A percentile compares a stretch with the other conserved stretches of the same genome.
Evolutionary conservation across 2,329 filamentous ascomycete species (phyloP).

Genomic region (Clonostachys rhizophaga): DNA sequence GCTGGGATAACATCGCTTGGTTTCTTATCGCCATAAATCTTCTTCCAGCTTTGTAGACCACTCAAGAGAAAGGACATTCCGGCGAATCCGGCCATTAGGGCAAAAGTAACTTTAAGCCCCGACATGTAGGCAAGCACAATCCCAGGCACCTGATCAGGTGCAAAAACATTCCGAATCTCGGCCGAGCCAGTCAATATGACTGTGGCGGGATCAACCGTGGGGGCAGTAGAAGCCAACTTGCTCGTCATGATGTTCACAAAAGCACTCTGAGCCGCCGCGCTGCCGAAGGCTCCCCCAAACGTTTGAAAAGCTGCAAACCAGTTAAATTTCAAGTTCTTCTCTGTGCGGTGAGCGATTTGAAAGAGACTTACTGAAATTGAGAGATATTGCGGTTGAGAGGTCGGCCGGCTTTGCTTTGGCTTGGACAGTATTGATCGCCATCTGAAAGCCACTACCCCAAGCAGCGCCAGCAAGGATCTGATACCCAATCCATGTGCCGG

Average conservation of each 20-base stretch:
- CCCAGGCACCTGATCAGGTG: constrained; percentile 31
- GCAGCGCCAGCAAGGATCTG: constrained; percentile 32
- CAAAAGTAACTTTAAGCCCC: constrained; percentile 54
- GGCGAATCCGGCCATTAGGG: constrained; percentile 19
- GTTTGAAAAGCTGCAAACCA: constrained; percentile 25
- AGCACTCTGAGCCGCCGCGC: constrained; percentile 29
- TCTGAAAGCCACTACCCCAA: constrained; percentile 33
- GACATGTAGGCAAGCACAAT: constrained; percentile 54
- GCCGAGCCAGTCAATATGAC: constrained; percentile 35
- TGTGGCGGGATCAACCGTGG: constrained; percentile 16
- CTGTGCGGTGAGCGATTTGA: not conserved
- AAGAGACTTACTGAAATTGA: constrained; percentile 10
- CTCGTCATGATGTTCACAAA: constrained; percentile 28
- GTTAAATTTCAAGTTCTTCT: not conserved
- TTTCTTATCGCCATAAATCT: too few relatives aligned
- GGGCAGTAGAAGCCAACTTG: constrained; percentile 14
- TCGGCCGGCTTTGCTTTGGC: not conserved
- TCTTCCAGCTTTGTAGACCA: too few relatives aligned
- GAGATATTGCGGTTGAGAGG: constrained; percentile 1
- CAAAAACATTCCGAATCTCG: constrained; percentile 43
- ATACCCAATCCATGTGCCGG: constrained; percentile 5
- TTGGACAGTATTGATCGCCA: constrained; percentile 38
- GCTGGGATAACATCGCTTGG: too few relatives aligned
- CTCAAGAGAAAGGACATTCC: too few relatives aligned
- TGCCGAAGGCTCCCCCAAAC: constrained; percentile 34